Evolutionary conservation across 352 stramenopile species (phyloP), one percentile per base, ranked within the genome.

Genomic region (Phytophthora kernoviae): DNA sequence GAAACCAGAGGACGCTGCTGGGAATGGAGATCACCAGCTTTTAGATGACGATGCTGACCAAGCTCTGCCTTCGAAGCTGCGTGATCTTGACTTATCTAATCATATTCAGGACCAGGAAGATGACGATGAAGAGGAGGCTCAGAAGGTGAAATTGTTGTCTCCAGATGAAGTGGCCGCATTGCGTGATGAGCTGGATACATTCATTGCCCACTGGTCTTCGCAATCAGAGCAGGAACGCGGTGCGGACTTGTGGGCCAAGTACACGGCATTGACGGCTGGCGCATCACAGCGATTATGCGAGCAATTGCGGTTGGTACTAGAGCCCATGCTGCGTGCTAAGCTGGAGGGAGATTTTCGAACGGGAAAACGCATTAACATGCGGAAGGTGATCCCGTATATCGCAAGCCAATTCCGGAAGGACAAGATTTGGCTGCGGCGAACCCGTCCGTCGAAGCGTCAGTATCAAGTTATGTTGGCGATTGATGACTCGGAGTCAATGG

Each of bases 291-390:
- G 97, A 5, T 76, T 99, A 20, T 99, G 97, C 53, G 98, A 99
- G 77, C 98, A 99, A 65, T 85, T 99, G 12, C 86, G 98, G 1
- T 81, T 99, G 42, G 93, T 99, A 5, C 90, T 99, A 62, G 97
- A 99, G 69, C 98, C 98, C 2, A 98, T 98, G 70, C 84, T 99
- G 50, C 96, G 96, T 18, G 97, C 94, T 17, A 99, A 99, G 74
- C 77, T 99, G 12, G 88, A 98, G 67, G 98, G 98, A 10, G 97
- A 99, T 67, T 99, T 99, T 73, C 87, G 98, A 4, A 99, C 97
- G 9, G 98, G 98, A 32, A 99, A 99, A 75, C 84, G 98, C 51
- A 99, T 99, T 62, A 99, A 99, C 70, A 99, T 99, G 98, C 97
- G 98, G 57, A 98, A 98, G 58, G 98, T 99, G 48, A 99, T 99